Evolutionary conservation across 177 flowering plant genomes (phyloP).

Genomic region (Vitis hybrid): DNA sequence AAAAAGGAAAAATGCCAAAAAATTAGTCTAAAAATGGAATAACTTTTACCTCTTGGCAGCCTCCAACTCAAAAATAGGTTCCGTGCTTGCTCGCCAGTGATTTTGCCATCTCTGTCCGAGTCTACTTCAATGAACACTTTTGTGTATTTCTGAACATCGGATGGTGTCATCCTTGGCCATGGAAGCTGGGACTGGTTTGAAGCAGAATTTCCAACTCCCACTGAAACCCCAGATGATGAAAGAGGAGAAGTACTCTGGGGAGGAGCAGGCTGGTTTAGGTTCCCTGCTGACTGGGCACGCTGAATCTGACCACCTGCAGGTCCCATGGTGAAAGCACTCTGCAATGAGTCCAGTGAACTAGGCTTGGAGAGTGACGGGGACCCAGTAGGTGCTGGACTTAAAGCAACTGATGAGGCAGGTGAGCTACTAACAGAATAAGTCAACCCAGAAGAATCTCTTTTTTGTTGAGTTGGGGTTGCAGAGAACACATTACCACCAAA

Average conservation of each 20-base stretch:
- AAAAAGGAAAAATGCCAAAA: too few species aligned
- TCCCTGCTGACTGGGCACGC: constrained; percentile 32
- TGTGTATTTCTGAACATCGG: constrained; percentile 81
- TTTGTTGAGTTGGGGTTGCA: constrained; percentile 40
- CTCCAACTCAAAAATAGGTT: constrained; percentile 94
- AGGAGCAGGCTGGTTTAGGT: constrained; percentile 45
- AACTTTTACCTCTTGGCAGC: constrained; percentile 73
- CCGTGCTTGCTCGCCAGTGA: constrained; percentile 90
- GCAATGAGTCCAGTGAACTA: constrained; percentile 53
- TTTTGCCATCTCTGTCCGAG: constrained; percentile 90
- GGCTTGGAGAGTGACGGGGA: constrained; percentile 50
- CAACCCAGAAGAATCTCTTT: constrained; percentile 34
- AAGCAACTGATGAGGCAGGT: constrained; percentile 38
- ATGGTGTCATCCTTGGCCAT: constrained; percentile 91
- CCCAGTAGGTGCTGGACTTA: constrained; percentile 26
- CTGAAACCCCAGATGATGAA: constrained; percentile 44
- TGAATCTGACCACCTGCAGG: constrained; percentile 46
- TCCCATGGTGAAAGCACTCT: constrained; percentile 44
- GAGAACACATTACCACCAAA: constrained; percentile 73
- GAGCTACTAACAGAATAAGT: constrained; percentile 36
- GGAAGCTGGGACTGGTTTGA: constrained; percentile 52
- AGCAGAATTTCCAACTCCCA: constrained; percentile 37
- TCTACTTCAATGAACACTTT: constrained; percentile 93
- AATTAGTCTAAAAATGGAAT: background rate
- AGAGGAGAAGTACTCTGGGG: constrained; percentile 35